phyloP scores from a whole-genome alignment of 768 basidiomycete genomes.

The Kwoniella sp. region DNA sequence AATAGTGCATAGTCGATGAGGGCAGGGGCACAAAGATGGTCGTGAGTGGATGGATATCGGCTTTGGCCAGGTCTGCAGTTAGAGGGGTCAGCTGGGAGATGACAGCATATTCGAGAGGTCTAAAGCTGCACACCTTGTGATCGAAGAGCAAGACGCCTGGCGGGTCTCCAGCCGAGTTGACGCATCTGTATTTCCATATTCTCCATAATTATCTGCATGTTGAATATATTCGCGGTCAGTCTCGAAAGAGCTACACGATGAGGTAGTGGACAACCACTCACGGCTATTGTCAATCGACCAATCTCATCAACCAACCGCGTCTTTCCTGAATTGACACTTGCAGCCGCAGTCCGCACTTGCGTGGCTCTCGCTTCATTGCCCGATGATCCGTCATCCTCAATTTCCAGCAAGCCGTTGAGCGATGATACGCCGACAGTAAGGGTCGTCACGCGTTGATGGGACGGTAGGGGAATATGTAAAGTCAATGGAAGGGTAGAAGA shows the following conservation, averaged over 20 bases:
- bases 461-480: constrained; percentile 42
- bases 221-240: too few species aligned
- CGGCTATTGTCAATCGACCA: constrained; percentile 65
- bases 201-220: constrained; percentile 86
- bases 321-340: constrained; percentile 72
- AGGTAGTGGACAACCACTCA: too few species aligned
- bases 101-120: not conserved
- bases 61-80: constrained; percentile 66
- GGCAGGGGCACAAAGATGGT: constrained; percentile 41
- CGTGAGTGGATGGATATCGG: constrained; percentile 60
- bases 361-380: constrained; percentile 69
- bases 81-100: constrained; percentile 1
- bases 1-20: constrained; percentile 63
- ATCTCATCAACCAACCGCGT: constrained; percentile 64
- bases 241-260: too few species aligned
- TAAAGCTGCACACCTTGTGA: constrained; percentile 61
- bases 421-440: constrained; percentile 74
- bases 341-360: constrained; percentile 65
- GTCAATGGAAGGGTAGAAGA: constrained; percentile 20
- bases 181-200: constrained; percentile 78
- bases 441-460: constrained; percentile 15
- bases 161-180: constrained; percentile 78
- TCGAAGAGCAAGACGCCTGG: constrained; percentile 68
- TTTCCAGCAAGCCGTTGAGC: constrained; percentile 73
- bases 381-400: constrained; percentile 70